Percentiles rank a stretch among this genome's conserved stretches.
These are phyloP conservation scores for Ampelocalamus luodianensis DNA, from an alignment of 176 grass and related monocot genomes.

Conservation along the genomic window DNA sequence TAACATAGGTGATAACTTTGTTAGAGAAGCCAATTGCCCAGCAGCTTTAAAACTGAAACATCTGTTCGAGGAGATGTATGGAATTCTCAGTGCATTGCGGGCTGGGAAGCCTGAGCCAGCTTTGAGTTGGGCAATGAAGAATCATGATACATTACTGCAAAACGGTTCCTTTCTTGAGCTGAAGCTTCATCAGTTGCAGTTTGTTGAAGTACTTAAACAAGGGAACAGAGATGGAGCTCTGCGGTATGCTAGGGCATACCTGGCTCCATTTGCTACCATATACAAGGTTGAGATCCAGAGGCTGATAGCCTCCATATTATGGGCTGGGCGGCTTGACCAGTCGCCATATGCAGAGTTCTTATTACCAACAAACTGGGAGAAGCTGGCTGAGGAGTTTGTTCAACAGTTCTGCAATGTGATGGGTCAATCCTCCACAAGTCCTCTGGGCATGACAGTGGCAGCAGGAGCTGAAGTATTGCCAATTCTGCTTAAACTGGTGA, in stretches of 20 bases:
- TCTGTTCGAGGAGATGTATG: slow-evolving; percentile 46
- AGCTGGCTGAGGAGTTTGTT: slow-evolving; percentile 32
- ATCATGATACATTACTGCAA: slow-evolving; percentile 36
- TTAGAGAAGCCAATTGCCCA: slow-evolving; percentile 36
- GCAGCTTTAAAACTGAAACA: slow-evolving; percentile 30
- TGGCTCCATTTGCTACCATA: slow-evolving; percentile 38
- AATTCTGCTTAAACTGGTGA: slow-evolving; percentile 47
- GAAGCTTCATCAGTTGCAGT: slow-evolving; percentile 48
- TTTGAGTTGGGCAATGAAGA: slow-evolving; percentile 42
- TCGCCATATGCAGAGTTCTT: slow-evolving; percentile 52
- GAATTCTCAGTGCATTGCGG: slow-evolving; percentile 36
- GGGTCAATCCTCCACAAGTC: slow-evolving; percentile 41
- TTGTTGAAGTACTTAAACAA: slow-evolving; percentile 48
- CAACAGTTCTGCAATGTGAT: slow-evolving; percentile 46
- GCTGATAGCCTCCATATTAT: slow-evolving; percentile 49
- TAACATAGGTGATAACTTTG: slow-evolving; percentile 53
- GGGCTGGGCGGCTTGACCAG: slow-evolving; percentile 43
- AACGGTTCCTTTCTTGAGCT: slow-evolving; percentile 45
- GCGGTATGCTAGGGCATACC: slow-evolving; percentile 35
- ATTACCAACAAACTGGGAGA: slow-evolving; percentile 40
- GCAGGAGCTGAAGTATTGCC: slow-evolving; percentile 48
- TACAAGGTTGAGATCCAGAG: slow-evolving; percentile 43
- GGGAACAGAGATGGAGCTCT: slow-evolving; percentile 45
- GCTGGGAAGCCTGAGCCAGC: slow-evolving; percentile 45
- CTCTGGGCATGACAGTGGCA: slow-evolving; percentile 29